Percentiles rank a stretch among this genome's conserved stretches.
Evolutionary conservation across 768 basidiomycete genomes (phyloP).

Genomic region (Dentipellis sp.): DNA sequence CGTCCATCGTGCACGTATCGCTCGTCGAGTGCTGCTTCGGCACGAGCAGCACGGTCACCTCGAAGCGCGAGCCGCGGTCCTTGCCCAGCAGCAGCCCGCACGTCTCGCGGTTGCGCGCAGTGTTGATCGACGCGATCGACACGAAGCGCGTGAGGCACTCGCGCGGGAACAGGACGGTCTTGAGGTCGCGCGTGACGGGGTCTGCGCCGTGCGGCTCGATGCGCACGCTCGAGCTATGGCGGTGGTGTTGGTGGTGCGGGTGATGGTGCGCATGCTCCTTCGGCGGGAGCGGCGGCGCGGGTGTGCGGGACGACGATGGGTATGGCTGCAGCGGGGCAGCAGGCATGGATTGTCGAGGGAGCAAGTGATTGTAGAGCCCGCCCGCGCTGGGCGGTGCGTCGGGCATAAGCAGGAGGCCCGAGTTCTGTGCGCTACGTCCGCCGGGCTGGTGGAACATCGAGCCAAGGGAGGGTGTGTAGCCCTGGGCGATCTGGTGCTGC

Average conservation of each 20-base stretch:
- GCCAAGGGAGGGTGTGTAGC: constrained; percentile 67
- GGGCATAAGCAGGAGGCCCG: constrained; percentile 12
- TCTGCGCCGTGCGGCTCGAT: constrained; percentile 24
- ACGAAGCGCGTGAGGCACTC: constrained; percentile 71
- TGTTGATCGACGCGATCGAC: constrained; percentile 71
- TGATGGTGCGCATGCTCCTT: constrained; percentile 19
- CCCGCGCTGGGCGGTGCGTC: constrained; percentile 13
- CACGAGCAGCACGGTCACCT: constrained; percentile 76
- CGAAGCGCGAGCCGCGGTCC: constrained; percentile 45
- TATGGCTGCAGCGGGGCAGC: not conserved
- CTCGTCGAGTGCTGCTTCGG: constrained; percentile 85
- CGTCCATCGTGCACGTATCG: constrained; percentile 90
- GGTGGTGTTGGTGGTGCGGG: constrained; percentile 14
- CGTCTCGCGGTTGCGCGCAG: constrained; percentile 71
- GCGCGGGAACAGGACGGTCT: constrained; percentile 59
- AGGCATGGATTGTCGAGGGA: constrained; percentile 11
- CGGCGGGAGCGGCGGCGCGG: constrained; percentile 22
- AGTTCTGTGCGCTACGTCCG: constrained; percentile 13
- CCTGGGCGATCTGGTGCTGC: constrained; percentile 67
- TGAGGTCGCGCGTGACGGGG: constrained; percentile 34
- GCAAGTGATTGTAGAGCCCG: constrained; percentile 12
- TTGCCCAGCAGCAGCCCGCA: constrained; percentile 81
- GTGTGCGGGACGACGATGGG: not conserved
- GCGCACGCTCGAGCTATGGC: constrained; percentile 1
- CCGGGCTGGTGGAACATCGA: constrained; percentile 50